Evolutionary conservation across 441 rosid species (phyloP).

Genomic region (Syzygium syzygioides): DNA sequence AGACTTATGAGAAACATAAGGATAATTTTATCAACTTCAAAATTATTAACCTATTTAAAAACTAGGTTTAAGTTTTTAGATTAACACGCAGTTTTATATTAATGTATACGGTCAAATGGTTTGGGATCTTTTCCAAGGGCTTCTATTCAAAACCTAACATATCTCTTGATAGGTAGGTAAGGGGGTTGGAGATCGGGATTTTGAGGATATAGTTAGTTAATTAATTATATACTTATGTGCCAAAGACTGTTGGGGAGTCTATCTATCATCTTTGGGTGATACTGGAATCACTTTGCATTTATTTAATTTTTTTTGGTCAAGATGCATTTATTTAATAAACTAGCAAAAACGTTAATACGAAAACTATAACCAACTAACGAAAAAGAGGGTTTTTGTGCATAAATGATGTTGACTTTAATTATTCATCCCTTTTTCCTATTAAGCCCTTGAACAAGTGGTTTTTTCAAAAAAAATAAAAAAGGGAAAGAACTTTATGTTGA

Average conservation of each 20-base stretch:
- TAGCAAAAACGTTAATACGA: background rate
- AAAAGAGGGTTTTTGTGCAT: background rate
- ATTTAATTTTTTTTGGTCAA: no score
- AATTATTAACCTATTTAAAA: no score
- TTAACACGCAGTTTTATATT: no score
- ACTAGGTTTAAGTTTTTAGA: no score
- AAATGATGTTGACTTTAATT: background rate
- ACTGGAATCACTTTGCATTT: background rate
- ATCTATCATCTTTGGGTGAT: background rate
- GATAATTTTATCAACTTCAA: no score
- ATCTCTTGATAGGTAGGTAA: background rate
- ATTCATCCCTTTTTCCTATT: background rate
- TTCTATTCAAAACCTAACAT: background rate
- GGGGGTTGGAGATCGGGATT: background rate
- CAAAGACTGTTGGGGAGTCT: background rate
- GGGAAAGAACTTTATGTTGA: background rate
- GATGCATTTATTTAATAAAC: background rate
- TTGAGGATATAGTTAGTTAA: background rate
- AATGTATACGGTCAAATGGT: no score
- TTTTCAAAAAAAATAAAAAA: background rate
- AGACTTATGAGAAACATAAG: no score
- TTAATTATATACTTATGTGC: background rate
- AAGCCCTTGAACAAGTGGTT: background rate
- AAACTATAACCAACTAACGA: background rate
- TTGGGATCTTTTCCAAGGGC: no score